Evolutionary conservation across 2,329 filamentous ascomycete species (phyloP), one percentile per base, ranked within the genome.

Genomic region (Pseudocercospora crystallina): DNA sequence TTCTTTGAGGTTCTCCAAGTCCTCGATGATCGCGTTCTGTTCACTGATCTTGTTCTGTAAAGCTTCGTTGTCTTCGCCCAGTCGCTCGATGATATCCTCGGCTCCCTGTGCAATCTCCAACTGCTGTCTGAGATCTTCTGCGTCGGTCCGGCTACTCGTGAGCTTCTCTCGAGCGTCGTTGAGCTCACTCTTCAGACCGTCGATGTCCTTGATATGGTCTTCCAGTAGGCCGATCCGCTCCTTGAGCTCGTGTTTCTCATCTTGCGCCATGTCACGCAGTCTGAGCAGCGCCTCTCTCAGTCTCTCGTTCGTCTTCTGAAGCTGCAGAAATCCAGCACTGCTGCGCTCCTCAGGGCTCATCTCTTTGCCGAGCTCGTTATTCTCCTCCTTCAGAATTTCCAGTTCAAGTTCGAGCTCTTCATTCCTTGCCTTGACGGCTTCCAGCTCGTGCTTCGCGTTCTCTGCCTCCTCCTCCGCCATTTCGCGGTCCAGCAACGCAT

Each of bases 391-490:
- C 11, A 96, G 72, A 33, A 97, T 85, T 38, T 97, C 92, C 1
- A 92, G 80, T 67, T 99, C 92, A 8, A 96, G 76, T 61, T 94
- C 85, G 7, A 95, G 76, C 69, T 97, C 91, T 68, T 97, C 91
- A 1, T 84, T 73, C 64, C 85, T 90, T 51, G 81, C 74, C 63
- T 89, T 89, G 46, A 95, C 69, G 2, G 83, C 80, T 33, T 95
- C 88, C 17, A 95, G 75, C 65, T 99, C 91, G 1, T 82, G 80
- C 67, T 90, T 94, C 43, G 87, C 77, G 13, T 86, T 83, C 60
- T 97, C 94, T 0, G 89, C 86, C 37, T 85, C 90, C 71, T 96
- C 92, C 69, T 99, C 91, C 0, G 94, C 94, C 88, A 97, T 95
- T 70, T 99, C 92, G 38, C 89, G 84, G 67, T 99, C 94, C 20